Base-by-base conservation (phyloP, 768 basidiomycete genomes). In the Leccinum broughii region DNA sequence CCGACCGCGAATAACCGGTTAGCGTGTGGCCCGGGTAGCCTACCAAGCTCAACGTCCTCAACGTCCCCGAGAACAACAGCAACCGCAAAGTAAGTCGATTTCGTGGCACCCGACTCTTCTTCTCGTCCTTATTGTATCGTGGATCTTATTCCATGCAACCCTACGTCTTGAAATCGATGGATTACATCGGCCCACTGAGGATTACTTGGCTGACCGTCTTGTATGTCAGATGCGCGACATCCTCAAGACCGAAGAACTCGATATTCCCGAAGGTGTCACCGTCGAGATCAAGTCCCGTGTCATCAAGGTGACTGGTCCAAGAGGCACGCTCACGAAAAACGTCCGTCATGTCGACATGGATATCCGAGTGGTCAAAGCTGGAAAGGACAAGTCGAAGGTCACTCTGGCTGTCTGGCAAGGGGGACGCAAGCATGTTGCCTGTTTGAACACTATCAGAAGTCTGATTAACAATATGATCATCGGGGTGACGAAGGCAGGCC, bases 321-420 rank as follows among this genome's bases (percentile, higher is more conserved):
- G 97, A 57, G 97, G 97, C 65, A 91, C 86, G 55, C 84, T 99
- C 71, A 89, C 87, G 71, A 97, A 97, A 83, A 89, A 88, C 68
- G 85, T 94, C 74, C 91, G 91, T 64, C 94, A 96, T 81, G 85
- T 95, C 66, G 85, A 93, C 79, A 95, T 96, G 92, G 93, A 95
- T 77, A 88, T 95, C 76, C 86, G 89, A 72, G 77, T 93, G 54
- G 76, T 92, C 68, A 92, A 90, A 80, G 58, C 61, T 13, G 83
- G 84, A 73, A 89, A 93, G 79, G 80, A 81, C 67, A 85, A 83
- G 65, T 64, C 69, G 73, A 87, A 88, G 74, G 90, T 98, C 74
- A 86, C 85, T 63, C 85, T 98, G 70, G 92, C 93, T 61, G 92
- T 99, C 61, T 99, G 97, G 97, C 93, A 98, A 79, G 97, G 93